phyloP scores from a whole-genome alignment of 768 basidiomycete genomes.

The Phaeotremella skinneri region DNA sequence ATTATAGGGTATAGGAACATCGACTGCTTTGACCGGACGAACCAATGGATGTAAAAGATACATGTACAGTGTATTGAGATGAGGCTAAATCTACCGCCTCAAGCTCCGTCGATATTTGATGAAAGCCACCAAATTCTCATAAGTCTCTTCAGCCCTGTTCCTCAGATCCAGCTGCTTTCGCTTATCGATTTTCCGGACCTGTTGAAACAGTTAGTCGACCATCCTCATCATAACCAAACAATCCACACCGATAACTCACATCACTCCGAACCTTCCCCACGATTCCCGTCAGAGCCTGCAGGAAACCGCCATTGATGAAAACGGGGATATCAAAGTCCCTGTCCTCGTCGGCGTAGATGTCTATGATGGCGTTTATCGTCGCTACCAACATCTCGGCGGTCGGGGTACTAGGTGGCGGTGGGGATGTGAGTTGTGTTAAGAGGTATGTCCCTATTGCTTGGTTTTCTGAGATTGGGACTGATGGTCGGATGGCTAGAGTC shows the following conservation, averaged over 20 bases:
- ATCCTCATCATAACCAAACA: background rate
- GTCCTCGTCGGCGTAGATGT: constrained; percentile 87
- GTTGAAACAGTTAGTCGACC: constrained; percentile 2
- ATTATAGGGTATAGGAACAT: no score
- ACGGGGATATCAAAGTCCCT: constrained; percentile 64
- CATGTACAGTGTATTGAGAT: no score
- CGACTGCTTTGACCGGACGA: no score
- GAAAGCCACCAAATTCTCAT: constrained; percentile 54
- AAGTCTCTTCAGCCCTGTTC: constrained; percentile 52
- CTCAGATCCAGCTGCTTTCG: constrained; percentile 51
- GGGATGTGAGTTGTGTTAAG: constrained; percentile 54
- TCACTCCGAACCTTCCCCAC: constrained; percentile 48
- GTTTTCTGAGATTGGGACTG: constrained; percentile 65
- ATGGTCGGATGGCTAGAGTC: constrained; percentile 70
- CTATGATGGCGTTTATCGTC: constrained; percentile 76
- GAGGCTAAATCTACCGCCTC: constrained; percentile 17
- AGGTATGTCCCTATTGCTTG: constrained; percentile 53
- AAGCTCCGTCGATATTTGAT: constrained; percentile 52
- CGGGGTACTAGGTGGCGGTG: constrained; percentile 53
- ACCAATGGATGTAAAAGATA: no score
- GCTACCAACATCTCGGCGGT: constrained; percentile 70
- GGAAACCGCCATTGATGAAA: constrained; percentile 46
- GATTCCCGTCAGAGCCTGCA: constrained; percentile 37
- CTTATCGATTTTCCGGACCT: constrained; percentile 53
- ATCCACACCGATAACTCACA: constrained; percentile 37